Evolutionary conservation across 208 protist genomes (phyloP).

Genomic region (Trypanosoma congolense): DNA sequence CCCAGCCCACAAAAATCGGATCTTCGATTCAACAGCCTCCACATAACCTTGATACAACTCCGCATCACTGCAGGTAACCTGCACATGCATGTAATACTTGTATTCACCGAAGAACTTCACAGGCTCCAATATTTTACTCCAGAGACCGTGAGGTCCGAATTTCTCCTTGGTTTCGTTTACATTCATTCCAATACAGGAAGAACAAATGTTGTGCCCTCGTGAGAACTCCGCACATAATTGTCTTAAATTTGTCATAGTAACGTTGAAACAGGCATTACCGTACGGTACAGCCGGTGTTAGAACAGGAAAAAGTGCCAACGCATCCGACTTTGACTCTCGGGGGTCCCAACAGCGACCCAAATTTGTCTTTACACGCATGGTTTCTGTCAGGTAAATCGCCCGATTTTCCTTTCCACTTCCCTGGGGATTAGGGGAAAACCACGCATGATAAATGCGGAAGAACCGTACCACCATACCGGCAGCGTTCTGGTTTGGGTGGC

Average conservation of each 20-base stretch:
- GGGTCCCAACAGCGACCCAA: constrained; percentile 82
- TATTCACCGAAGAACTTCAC: constrained; percentile 78
- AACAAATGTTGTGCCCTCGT: constrained; percentile 84
- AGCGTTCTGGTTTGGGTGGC: constrained; percentile 95
- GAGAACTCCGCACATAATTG: constrained; percentile 94
- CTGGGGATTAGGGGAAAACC: constrained; percentile 89
- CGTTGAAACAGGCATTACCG: constrained; percentile 97
- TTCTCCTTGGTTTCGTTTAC: constrained; percentile 42
- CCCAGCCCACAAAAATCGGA: constrained; percentile 79
- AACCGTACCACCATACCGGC: constrained; percentile 91
- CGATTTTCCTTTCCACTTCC: constrained; percentile 75
- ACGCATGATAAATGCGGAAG: constrained; percentile 90
- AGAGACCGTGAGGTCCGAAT: constrained; percentile 70
- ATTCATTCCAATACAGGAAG: constrained; percentile 31
- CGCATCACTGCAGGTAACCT: constrained; percentile 64
- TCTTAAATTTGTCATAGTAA: constrained; percentile 91
- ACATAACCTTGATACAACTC: constrained; percentile 79
- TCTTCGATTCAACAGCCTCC: constrained; percentile 83
- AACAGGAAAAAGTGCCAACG: constrained; percentile 94
- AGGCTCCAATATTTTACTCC: constrained; percentile 76
- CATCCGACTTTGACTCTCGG: constrained; percentile 82
- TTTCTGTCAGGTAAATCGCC: constrained; percentile 87
- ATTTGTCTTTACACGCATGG: constrained; percentile 60
- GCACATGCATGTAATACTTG: constrained; percentile 81
- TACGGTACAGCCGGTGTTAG: constrained; percentile 97